Evolutionary conservation across 257 asterid species (phyloP).

Genomic region (Osmanthus fragrans): DNA sequence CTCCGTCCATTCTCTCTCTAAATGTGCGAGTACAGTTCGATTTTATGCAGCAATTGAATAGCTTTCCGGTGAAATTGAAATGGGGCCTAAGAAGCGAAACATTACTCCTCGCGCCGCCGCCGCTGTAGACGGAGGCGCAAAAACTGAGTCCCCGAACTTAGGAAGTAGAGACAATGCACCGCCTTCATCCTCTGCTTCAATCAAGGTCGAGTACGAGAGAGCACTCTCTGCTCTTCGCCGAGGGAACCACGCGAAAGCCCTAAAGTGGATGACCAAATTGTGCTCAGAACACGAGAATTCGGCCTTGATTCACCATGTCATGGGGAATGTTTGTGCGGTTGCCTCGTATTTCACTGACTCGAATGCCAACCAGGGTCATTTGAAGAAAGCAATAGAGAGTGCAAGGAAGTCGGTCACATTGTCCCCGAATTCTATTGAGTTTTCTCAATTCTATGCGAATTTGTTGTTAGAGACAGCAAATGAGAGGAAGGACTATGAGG

Average conservation of each 20-base stretch:
- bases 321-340: conserved; percentile 64
- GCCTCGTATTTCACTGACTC: conserved; percentile 66
- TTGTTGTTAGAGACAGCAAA: conserved; percentile 64
- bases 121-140: not conserved
- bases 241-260: conserved; percentile 69
- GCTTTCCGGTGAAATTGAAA: not conserved
- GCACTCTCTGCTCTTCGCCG: conserved; percentile 61
- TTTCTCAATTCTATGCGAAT: conserved; percentile 72
- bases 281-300: conserved; percentile 51
- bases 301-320: conserved; percentile 62
- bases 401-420: conserved; percentile 57
- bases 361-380: conserved; percentile 56
- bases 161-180: not conserved
- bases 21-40: not conserved
- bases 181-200: conserved; percentile 31
- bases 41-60: not conserved
- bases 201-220: conserved; percentile 55
- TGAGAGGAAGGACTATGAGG: conserved; percentile 69
- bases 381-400: conserved; percentile 68
- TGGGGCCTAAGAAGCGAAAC: not conserved
- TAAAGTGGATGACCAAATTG: conserved; percentile 73
- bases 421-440: conserved; percentile 75
- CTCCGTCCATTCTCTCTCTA: not conserved
- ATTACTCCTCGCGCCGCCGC: not conserved
- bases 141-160: not conserved